These are phyloP conservation scores for Populus hybrid DNA, from an alignment of 441 rosid genomes.

Conservation along the genomic window DNA sequence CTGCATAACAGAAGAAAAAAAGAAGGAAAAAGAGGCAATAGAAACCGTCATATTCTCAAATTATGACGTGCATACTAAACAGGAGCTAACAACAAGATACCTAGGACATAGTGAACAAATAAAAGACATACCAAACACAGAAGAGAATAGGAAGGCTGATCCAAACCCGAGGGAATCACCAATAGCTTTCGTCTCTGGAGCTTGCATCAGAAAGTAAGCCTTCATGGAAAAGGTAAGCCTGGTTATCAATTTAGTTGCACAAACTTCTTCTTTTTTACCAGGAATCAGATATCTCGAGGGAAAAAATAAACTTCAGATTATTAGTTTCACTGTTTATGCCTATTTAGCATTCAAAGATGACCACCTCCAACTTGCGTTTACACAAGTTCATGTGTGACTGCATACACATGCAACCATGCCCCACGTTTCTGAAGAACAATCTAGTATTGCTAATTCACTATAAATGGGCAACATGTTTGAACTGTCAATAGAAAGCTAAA, in stretches of 20 bases:
- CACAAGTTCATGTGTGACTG: background rate
- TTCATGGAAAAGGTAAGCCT: conserved; percentile 16
- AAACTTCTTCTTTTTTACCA: background rate
- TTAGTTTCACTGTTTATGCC: background rate
- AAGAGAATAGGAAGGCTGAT: conserved; percentile 66
- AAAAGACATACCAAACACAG: conserved; percentile 54
- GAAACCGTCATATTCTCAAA: background rate
- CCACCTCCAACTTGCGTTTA: background rate
- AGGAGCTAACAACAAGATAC: background rate
- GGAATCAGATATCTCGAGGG: background rate
- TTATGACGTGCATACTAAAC: background rate
- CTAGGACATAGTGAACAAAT: background rate
- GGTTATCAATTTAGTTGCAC: background rate
- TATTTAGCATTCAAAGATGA: background rate
- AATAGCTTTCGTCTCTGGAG: conserved; percentile 57
- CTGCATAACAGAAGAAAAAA: conserved; percentile 30
- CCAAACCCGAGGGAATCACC: conserved; percentile 83
- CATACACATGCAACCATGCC: background rate
- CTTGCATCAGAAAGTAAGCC: conserved; percentile 67
- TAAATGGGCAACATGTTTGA: background rate
- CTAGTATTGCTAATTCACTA: background rate
- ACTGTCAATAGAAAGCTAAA: no score
- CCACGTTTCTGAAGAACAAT: background rate
- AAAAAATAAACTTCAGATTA: background rate
- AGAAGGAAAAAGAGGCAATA: background rate